Conservation (phyloP, 257 asterid genomes). For the Coffea eugenioides region DNA sequence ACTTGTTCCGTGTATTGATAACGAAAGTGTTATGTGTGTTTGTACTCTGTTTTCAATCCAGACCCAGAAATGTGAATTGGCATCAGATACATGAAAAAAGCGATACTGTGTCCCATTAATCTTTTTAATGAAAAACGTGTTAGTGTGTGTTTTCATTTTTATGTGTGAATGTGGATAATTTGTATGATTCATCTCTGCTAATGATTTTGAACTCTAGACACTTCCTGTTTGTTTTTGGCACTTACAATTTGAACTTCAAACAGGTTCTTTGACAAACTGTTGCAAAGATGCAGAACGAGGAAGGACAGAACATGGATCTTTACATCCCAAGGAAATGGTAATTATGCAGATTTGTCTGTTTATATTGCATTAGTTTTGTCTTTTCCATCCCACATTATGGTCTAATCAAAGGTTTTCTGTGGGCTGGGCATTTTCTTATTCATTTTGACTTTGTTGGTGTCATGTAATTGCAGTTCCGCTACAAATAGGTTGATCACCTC, state of each 20-base stretch:
- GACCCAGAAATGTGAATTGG: neutral
- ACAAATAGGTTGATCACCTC: conserved; percentile 89
- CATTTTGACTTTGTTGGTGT: neutral
- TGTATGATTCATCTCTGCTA: neutral
- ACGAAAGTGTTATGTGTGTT: neutral
- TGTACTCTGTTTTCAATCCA: neutral
- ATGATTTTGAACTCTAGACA: neutral
- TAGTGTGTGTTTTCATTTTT: neutral
- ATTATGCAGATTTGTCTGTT: neutral
- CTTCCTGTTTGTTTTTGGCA: neutral
- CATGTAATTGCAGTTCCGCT: conserved; percentile 62
- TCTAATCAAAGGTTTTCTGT: neutral
- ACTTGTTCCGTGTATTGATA: neutral
- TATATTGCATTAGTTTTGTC: neutral
- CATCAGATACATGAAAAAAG: neutral
- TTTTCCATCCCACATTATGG: neutral
- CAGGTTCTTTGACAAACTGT: conserved; percentile 7
- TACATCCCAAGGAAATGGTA: conserved; percentile 81
- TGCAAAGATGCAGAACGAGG: conserved; percentile 74
- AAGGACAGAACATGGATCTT: conserved; percentile 71
- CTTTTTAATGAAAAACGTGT: neutral
- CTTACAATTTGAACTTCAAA: neutral
- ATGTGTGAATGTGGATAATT: neutral
- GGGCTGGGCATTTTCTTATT: neutral
- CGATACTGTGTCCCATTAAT: neutral